Evolutionary conservation across 1,139 yeast species (phyloP), one percentile per base, ranked within the genome.

Genomic region (Blastobotrys raffinosifermentans): DNA sequence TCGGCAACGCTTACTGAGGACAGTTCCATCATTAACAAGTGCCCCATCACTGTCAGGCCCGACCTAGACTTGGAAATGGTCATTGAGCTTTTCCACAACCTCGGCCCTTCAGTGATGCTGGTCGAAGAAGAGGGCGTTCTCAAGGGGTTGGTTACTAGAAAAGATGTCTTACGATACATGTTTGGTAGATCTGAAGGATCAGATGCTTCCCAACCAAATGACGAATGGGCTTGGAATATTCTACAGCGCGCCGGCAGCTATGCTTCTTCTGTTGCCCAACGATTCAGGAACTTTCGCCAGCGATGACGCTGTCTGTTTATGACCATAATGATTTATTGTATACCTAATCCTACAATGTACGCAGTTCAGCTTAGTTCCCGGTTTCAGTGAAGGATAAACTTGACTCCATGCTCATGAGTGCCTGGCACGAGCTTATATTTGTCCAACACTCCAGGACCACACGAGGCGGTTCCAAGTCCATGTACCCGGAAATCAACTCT

Each of bases 61-160:
- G 57, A 63, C 22, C 67, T 80, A 0, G 70, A 83, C 0, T 63
- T 87, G 26, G 84, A 81, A 46, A 70, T 73, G 27, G 73, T 80
- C 2, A 64, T 80, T 42, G 83, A 81, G 32, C 64, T 85, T 14
- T 91, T 91, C 58, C 73, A 76, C 41, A 80, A 82, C 47, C 57
- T 87, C 26, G 96, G 97, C 0, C 95, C 96, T 3, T 67, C 86
- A 26, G 72, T 78, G 26, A 70, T 91, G 1, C 66, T 83, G 33
- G 80, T 87, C 0, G 82, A 78, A 38, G 66, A 72, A 27, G 50
- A 54, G 13, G 83, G 80, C 1, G 38, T 45, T 2, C 57, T 82
- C 16, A 70, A 67, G 2, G 93, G 93, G 0, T 53, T 79, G 10
- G 62, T 83, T 9, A 79, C 86, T 0, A 64, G 84, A 37, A 82